These are phyloP conservation scores for Yamadazyma pseudoaaseri DNA, from an alignment of 1,139 yeast species.

Conservation along the genomic window DNA sequence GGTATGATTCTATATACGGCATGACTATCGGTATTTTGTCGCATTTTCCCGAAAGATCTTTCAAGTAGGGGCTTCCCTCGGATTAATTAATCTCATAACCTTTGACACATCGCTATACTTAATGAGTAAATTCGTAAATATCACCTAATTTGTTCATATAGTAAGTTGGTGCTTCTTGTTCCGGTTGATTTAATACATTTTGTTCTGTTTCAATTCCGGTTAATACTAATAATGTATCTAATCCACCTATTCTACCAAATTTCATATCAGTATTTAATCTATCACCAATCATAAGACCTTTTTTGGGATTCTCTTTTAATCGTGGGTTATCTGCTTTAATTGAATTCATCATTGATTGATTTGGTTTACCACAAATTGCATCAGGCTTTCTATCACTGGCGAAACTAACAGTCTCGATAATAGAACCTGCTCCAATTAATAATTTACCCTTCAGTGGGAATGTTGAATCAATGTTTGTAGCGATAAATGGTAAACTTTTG, in stretches of 20 bases:
- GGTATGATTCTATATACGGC: no score
- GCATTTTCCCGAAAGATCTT: no score
- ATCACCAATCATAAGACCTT: slow-evolving; percentile 93
- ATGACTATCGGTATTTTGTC: no score
- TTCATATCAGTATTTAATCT: slow-evolving; percentile 92
- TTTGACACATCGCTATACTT: no score
- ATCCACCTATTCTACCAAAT: slow-evolving; percentile 85
- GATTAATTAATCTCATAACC: no score
- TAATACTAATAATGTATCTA: slow-evolving; percentile 79
- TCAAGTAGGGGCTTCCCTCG: no score
- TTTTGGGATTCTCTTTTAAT: slow-evolving; percentile 49
- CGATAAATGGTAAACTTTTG: slow-evolving; percentile 72
- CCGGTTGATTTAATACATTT: slow-evolving; percentile 43
- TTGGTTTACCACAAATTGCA: slow-evolving; percentile 87
- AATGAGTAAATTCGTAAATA: slow-evolving; percentile 57
- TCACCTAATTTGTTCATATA: slow-evolving; percentile 72
- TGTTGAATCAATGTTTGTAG: slow-evolving; percentile 95
- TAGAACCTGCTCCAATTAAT: slow-evolving; percentile 94
- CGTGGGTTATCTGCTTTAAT: slow-evolving; percentile 65
- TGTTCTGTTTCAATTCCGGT: slow-evolving; percentile 86
- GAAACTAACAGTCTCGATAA: slow-evolving; percentile 74
- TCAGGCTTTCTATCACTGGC: slow-evolving; percentile 70
- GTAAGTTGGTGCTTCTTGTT: slow-evolving; percentile 58
- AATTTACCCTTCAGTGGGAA: slow-evolving; percentile 85
- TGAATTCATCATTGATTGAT: slow-evolving; percentile 85